phyloP scores from a whole-genome alignment of 2,329 filamentous ascomycete genomes.

The Pseudopithomyces chartarum region DNA sequence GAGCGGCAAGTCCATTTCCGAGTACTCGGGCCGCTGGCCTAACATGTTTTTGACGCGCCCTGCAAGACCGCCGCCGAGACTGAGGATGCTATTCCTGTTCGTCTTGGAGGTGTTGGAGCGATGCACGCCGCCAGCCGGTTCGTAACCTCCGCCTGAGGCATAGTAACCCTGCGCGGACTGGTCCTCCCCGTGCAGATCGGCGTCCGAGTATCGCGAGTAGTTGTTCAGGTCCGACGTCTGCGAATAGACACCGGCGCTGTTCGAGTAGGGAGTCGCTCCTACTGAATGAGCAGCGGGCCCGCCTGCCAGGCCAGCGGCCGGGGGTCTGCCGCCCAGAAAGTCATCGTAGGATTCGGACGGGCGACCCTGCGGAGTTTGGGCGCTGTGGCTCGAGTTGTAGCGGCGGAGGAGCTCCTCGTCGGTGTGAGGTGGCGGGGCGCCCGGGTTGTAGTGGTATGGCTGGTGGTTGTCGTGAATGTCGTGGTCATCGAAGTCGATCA shows the following conservation, averaged over 20 bases:
- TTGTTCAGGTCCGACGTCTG: slow-evolving; percentile 85
- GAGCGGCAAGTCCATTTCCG: slow-evolving; percentile 96
- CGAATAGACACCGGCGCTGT: slow-evolving; percentile 57
- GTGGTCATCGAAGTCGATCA: slow-evolving; percentile 75
- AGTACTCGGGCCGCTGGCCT: slow-evolving; percentile 85
- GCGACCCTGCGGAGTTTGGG: slow-evolving; percentile 65
- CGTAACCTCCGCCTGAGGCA: slow-evolving; percentile 66
- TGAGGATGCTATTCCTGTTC: slow-evolving; percentile 87
- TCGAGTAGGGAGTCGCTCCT: slow-evolving; percentile 41
- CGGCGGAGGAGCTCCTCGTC: slow-evolving; percentile 80
- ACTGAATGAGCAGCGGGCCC: slow-evolving; percentile 47
- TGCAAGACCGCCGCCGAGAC: slow-evolving; percentile 83
- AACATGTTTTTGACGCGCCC: slow-evolving; percentile 88
- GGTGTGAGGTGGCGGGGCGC: slow-evolving; percentile 76
- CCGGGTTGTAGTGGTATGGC: slow-evolving; percentile 72
- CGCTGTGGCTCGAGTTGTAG: slow-evolving; percentile 71
- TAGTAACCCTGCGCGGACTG: slow-evolving; percentile 78
- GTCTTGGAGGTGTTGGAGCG: slow-evolving; percentile 61
- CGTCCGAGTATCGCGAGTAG: slow-evolving; percentile 89
- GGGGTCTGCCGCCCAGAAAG: slow-evolving; percentile 72
- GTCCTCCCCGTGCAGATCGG: slow-evolving; percentile 79
- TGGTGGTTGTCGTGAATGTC: slow-evolving; percentile 68
- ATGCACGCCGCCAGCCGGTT: slow-evolving; percentile 56
- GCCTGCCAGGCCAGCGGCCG: slow-evolving; percentile 51
- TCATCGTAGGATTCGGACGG: slow-evolving; percentile 94